These are phyloP conservation scores for Arthrinium phaeospermum DNA, from an alignment of 2,329 filamentous ascomycete species.

Conservation along the genomic window DNA sequence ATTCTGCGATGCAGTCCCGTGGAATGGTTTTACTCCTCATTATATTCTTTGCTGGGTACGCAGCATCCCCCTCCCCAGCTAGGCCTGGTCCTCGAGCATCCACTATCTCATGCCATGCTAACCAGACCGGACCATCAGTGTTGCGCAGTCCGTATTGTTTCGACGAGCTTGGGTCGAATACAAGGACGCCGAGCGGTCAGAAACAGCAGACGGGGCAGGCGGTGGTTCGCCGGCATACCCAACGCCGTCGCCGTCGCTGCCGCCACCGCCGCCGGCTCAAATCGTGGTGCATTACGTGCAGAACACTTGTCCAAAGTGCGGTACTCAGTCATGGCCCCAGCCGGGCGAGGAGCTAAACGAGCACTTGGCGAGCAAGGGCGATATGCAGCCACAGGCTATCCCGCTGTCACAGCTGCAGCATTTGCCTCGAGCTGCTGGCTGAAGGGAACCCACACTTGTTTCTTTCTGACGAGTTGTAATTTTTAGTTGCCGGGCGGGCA, in stretches of 20 bases:
- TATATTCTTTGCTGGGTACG: not conserved
- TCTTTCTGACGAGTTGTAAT: too few relatives aligned
- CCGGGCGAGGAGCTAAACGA: slow-evolving; percentile 20
- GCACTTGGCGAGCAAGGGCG: slow-evolving; percentile 19
- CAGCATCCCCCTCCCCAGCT: not conserved
- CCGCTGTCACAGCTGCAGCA: not conserved
- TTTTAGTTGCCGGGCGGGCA: not conserved
- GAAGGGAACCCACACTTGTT: not conserved
- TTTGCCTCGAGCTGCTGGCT: not conserved
- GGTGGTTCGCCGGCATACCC: not conserved
- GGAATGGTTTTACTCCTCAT: not conserved
- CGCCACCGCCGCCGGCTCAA: not conserved
- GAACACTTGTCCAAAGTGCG: slow-evolving; percentile 20
- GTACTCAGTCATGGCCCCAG: slow-evolving; percentile 16
- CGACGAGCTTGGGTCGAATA: slow-evolving; percentile 14
- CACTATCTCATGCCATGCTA: not conserved
- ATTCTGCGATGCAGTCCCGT: not conserved
- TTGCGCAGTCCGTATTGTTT: not conserved
- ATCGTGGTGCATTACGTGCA: slow-evolving; percentile 22
- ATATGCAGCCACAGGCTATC: slow-evolving; percentile 19
- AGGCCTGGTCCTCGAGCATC: not conserved
- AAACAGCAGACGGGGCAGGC: not conserved
- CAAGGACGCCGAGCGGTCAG: too few relatives aligned
- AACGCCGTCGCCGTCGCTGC: not conserved
- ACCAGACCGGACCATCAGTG: not conserved